Evolutionary conservation across 1,284 basidiomycete genomes (phyloP).

Genomic region (Cryptococcus floricola): DNA sequence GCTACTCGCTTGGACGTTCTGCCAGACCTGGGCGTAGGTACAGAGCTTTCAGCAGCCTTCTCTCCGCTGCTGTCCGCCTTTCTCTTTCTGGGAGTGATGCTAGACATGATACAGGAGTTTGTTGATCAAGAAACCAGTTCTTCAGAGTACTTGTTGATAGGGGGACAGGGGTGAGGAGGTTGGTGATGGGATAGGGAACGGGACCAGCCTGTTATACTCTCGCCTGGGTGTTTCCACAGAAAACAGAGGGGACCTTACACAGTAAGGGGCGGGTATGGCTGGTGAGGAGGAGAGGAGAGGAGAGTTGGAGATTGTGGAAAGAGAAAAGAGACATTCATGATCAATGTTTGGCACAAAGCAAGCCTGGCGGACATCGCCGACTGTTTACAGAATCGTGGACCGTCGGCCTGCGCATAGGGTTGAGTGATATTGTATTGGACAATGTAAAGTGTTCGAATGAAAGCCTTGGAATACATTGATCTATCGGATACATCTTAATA

Average conservation of each 20-base stretch:
- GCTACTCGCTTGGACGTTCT: not conserved
- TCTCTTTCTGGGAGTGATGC: conserved; percentile 31
- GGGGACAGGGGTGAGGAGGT: not conserved
- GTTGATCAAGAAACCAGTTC: not conserved
- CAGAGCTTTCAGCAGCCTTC: not conserved
- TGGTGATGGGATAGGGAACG: conserved; percentile 4
- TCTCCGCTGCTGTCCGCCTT: conserved; percentile 16
- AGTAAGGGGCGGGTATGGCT: not conserved
- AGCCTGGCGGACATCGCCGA: too few species aligned
- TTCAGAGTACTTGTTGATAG: not conserved
- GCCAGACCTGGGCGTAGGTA: conserved; percentile 6
- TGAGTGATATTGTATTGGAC: too few species aligned
- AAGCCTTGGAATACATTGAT: too few species aligned
- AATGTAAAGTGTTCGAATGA: too few species aligned
- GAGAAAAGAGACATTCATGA: not conserved
- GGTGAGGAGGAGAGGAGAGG: not conserved
- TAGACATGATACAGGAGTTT: conserved; percentile 3
- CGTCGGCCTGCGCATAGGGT: too few species aligned
- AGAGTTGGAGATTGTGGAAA: not conserved
- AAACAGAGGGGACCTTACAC: conserved; percentile 4
- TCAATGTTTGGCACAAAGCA: not conserved
- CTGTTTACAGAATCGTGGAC: too few species aligned
- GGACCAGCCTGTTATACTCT: not conserved
- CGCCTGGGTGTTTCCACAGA: not conserved
- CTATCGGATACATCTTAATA: too few species aligned